Conservation (phyloP, 441 rosid species). For the Flueggea neowawraea region DNA sequence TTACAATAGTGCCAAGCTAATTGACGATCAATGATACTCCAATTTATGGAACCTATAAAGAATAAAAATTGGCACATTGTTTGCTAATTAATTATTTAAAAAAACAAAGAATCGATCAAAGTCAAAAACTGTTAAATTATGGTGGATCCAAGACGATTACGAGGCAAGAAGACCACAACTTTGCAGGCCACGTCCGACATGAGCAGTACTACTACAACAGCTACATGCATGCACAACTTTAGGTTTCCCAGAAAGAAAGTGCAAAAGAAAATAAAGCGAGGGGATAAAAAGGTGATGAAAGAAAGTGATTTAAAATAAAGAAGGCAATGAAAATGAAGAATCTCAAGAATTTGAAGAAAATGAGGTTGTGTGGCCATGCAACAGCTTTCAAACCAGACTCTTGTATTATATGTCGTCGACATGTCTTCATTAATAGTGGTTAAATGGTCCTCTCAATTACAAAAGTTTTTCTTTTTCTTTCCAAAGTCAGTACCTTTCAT, state of each 20-base stretch:
- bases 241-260: slow-evolving; percentile 18
- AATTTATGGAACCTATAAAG: too few relatives aligned
- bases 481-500: slow-evolving; percentile 17
- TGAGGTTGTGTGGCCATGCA: too few relatives aligned
- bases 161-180: too few relatives aligned
- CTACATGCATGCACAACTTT: slow-evolving; percentile 3
- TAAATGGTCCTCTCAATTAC: slow-evolving; percentile 24
- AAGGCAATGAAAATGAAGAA: not conserved
- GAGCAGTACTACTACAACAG: not conserved
- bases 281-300: slow-evolving; percentile 12
- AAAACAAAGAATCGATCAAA: too few relatives aligned
- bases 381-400: too few relatives aligned
- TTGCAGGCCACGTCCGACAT: slow-evolving; percentile 4
- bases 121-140: slow-evolving; percentile 1
- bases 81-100: too few relatives aligned
- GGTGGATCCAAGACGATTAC: slow-evolving; percentile 17
- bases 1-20: too few relatives aligned
- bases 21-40: too few relatives aligned
- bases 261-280: slow-evolving; percentile 5
- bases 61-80: too few relatives aligned
- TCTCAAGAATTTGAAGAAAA: slow-evolving; percentile 3
- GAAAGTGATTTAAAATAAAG: slow-evolving; percentile 1
- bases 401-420: not conserved
- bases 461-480: slow-evolving; percentile 29
- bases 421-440: slow-evolving; percentile 20